These are phyloP conservation scores for Malbranchea zuffiana DNA, from an alignment of 2,329 filamentous ascomycete genomes.

Conservation along the genomic window DNA sequence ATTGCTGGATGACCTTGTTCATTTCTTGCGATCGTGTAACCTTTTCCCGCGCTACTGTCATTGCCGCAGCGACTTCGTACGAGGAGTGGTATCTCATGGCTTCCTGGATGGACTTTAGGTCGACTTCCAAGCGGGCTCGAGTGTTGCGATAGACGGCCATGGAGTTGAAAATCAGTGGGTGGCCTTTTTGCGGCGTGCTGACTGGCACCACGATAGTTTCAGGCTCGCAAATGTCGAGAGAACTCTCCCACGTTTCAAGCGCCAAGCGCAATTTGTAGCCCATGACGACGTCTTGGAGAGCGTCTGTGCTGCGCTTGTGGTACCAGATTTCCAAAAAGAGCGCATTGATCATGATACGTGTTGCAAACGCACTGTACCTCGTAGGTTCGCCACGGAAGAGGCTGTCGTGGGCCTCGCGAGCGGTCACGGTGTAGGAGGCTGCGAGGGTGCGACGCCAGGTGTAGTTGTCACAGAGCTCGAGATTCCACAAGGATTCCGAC, in stretches of 20 bases:
- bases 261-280: conserved; percentile 96
- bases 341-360: conserved; percentile 97
- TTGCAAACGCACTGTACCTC: conserved; percentile 91
- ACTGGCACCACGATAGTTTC: conserved; percentile 80
- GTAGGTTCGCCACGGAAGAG: conserved; percentile 87
- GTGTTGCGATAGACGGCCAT: conserved; percentile 96
- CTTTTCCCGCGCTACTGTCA: conserved; percentile 87
- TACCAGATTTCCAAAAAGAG: conserved; percentile 98
- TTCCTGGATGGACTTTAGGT: conserved; percentile 91
- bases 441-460: conserved; percentile 73
- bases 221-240: conserved; percentile 82
- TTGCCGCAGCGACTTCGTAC: conserved; percentile 91
- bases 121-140: conserved; percentile 80
- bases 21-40: conserved; percentile 93
- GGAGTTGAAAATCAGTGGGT: conserved; percentile 94
- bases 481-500: conserved; percentile 88
- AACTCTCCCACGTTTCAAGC: conserved; percentile 98
- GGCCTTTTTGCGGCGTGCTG: conserved; percentile 88
- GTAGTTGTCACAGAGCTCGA: conserved; percentile 64
- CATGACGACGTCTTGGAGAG: conserved; percentile 89
- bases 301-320: conserved; percentile 96
- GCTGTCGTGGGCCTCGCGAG: conserved; percentile 87
- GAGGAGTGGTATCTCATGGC: conserved; percentile 93
- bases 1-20: conserved; percentile 97
- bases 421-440: conserved; percentile 52